A percentile compares a stretch with the other conserved stretches of the same genome.
These are phyloP conservation scores for Chytridium lagenaria DNA, from an alignment of 371 early-diverging fungal species.

Conservation along the genomic window DNA sequence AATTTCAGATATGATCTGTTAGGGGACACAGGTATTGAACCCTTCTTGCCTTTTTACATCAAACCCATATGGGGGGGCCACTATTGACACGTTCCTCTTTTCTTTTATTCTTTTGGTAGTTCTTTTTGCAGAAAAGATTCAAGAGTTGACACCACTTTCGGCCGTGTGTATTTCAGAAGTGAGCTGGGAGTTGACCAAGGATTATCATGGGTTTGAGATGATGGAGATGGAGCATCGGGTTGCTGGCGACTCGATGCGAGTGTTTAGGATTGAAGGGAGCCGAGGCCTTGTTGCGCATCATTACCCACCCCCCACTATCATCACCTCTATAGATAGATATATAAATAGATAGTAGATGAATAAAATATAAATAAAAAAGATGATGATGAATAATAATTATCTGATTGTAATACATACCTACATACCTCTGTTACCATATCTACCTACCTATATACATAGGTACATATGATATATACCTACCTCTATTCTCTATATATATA, in stretches of 20 bases:
- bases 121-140: conserved; percentile 44
- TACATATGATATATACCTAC: too few relatives aligned
- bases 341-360: not conserved
- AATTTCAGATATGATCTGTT: conserved; percentile 54
- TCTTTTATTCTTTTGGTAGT: conserved; percentile 14
- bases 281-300: not conserved
- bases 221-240: conserved; percentile 6
- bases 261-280: not conserved
- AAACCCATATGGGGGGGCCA: not conserved
- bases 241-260: not conserved
- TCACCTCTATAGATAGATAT: not conserved
- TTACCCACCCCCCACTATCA: too few relatives aligned
- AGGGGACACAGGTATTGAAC: conserved; percentile 48
- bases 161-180: conserved; percentile 41
- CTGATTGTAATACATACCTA: too few relatives aligned
- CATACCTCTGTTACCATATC: too few relatives aligned
- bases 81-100: not conserved
- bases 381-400: too few relatives aligned
- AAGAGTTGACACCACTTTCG: conserved; percentile 44
- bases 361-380: too few relatives aligned
- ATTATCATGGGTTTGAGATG: conserved; percentile 47
- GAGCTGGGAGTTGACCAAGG: conserved; percentile 33
- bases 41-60: not conserved
- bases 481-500: too few relatives aligned
- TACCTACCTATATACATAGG: too few relatives aligned